Evolutionary conservation across 768 basidiomycete species (phyloP).

Genomic region (Lentinula boryana): DNA sequence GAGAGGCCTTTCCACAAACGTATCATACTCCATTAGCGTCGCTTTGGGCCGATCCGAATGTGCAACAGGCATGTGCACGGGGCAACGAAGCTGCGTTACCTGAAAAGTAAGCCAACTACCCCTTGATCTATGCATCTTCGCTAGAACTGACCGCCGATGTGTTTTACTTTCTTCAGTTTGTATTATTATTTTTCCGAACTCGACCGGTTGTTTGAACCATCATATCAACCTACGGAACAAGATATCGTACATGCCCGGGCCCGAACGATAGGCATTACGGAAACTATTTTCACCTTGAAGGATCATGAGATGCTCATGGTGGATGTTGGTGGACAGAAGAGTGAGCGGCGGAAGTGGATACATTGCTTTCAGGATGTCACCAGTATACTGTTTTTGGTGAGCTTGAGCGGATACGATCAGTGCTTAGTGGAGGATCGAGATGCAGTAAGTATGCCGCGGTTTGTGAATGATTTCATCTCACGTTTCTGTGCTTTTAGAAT

Average conservation of each 20-base stretch:
- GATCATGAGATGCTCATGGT: slow-evolving; percentile 87
- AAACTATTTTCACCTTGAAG: slow-evolving; percentile 74
- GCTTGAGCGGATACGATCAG: slow-evolving; percentile 90
- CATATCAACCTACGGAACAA: slow-evolving; percentile 72
- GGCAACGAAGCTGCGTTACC: slow-evolving; percentile 91
- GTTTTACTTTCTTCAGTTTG: slow-evolving; percentile 34
- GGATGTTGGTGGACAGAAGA: slow-evolving; percentile 84
- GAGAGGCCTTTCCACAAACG: slow-evolving; percentile 68
- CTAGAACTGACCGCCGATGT: background rate
- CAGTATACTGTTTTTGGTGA: slow-evolving; percentile 86
- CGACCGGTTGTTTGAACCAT: slow-evolving; percentile 71
- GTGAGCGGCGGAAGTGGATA: slow-evolving; percentile 90
- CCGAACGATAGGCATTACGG: slow-evolving; percentile 87
- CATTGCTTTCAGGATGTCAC: slow-evolving; percentile 95
- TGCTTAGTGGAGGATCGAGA: slow-evolving; percentile 91
- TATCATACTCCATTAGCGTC: slow-evolving; percentile 62
- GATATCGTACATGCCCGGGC: slow-evolving; percentile 86
- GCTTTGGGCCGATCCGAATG: slow-evolving; percentile 74
- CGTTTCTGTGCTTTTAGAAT: slow-evolving; percentile 45
- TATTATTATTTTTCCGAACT: slow-evolving; percentile 74
- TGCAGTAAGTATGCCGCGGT: slow-evolving; percentile 48
- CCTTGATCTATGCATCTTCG: background rate
- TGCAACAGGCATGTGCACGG: slow-evolving; percentile 70
- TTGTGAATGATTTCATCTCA: slow-evolving; percentile 4
- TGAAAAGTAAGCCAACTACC: slow-evolving; percentile 60